These are phyloP conservation scores for Camellia japonica DNA, from an alignment of 148 eudicot genomes.

Conservation along the genomic window DNA sequence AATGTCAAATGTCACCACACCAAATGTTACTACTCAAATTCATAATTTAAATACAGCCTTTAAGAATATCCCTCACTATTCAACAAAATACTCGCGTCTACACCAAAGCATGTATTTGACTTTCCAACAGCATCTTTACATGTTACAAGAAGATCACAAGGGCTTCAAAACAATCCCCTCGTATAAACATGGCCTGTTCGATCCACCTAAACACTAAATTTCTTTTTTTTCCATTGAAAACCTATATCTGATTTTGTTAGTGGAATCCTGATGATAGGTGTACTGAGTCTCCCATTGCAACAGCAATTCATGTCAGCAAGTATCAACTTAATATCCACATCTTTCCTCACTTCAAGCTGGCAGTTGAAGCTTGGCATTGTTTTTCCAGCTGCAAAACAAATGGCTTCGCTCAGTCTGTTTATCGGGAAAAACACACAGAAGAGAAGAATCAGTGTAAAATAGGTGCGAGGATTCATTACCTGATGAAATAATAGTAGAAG, in stretches of 20 bases:
- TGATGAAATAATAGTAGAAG: constrained; percentile 80
- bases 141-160: not conserved
- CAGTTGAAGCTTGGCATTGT: constrained; percentile 59
- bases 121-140: constrained; percentile 3
- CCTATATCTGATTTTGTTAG: not conserved
- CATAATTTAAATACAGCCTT: too few species aligned
- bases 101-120: not conserved
- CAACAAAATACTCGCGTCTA: not conserved
- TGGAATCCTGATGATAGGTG: not conserved
- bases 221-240: not conserved
- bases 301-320: not conserved
- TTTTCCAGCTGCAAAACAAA: constrained; percentile 71
- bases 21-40: too few species aligned
- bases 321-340: not conserved
- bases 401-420: not conserved
- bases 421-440: not conserved
- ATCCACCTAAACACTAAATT: constrained; percentile 5
- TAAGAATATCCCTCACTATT: too few species aligned
- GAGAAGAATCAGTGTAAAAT: not conserved
- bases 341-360: constrained; percentile 47
- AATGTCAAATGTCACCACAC: not conserved
- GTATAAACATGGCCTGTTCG: not conserved
- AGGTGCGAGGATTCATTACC: constrained; percentile 30
- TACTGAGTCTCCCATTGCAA: not conserved
- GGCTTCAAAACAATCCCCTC: constrained; percentile 5